Percentiles rank a stretch among this genome's conserved stretches.
These are phyloP conservation scores for Stephanodiscus triporus DNA, from an alignment of 108 stramenopile species.

Conservation along the genomic window DNA sequence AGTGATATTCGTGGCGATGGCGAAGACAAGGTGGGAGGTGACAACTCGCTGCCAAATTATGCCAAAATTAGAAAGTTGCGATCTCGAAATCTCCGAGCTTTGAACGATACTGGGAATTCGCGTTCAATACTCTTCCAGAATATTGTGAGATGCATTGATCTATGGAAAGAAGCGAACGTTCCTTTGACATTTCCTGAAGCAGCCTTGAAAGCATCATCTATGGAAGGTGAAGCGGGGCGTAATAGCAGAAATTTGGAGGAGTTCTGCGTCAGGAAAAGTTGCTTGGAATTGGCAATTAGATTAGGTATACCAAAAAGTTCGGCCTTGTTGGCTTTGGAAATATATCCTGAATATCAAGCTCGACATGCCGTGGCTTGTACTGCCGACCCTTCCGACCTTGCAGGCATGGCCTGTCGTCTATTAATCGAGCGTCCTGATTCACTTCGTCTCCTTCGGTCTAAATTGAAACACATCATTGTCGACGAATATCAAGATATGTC, in stretches of 20 bases:
- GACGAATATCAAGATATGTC: constrained; percentile 71
- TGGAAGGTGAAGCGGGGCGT: neutral
- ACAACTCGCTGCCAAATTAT: neutral
- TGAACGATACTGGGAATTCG: constrained; percentile 52
- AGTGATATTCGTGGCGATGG: constrained; percentile 4
- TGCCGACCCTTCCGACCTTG: constrained; percentile 59
- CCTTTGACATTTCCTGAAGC: constrained; percentile 32
- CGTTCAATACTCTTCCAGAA: constrained; percentile 45
- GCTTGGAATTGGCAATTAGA: constrained; percentile 55
- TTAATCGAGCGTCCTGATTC: constrained; percentile 37
- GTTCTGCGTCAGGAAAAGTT: constrained; percentile 30
- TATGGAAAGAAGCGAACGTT: constrained; percentile 65
- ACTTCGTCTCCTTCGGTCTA: constrained; percentile 43
- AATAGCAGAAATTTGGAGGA: constrained; percentile 12
- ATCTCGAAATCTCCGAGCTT: constrained; percentile 41
- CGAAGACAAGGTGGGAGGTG: neutral
- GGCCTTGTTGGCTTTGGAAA: constrained; percentile 53
- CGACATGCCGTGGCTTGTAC: constrained; percentile 46
- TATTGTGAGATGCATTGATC: constrained; percentile 60
- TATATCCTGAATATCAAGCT: constrained; percentile 54
- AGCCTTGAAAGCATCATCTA: neutral
- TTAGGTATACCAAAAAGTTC: constrained; percentile 56
- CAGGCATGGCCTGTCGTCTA: constrained; percentile 50
- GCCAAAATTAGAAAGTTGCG: constrained; percentile 14
- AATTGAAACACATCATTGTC: constrained; percentile 56